phyloP scores from a whole-genome alignment of 1,139 yeast species.

The Debaryomyces fabryi region DNA sequence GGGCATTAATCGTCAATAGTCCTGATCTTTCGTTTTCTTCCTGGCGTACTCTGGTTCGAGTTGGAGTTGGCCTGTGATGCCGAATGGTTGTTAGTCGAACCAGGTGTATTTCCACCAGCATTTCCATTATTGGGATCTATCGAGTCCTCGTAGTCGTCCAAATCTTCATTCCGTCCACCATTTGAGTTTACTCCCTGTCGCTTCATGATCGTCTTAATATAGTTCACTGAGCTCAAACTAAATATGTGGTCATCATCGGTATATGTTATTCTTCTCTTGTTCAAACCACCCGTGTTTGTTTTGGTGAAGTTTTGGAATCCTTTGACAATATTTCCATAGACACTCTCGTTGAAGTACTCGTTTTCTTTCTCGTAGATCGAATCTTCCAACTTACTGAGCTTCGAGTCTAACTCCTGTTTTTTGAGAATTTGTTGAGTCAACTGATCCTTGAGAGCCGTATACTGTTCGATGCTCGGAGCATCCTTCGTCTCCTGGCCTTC shows the following conservation, averaged over 20 bases:
- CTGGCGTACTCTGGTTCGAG: slow-evolving; percentile 29
- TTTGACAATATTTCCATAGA: slow-evolving; percentile 79
- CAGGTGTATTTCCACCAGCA: slow-evolving; percentile 7
- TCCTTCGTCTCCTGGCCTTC: slow-evolving; percentile 3
- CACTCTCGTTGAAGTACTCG: slow-evolving; percentile 68
- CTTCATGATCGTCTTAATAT: slow-evolving; percentile 61
- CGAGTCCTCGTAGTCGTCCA: slow-evolving; percentile 50
- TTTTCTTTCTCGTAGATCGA: slow-evolving; percentile 82
- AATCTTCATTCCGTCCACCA: slow-evolving; percentile 33
- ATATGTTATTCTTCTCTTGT: slow-evolving; percentile 58
- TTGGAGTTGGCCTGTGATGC: slow-evolving; percentile 11
- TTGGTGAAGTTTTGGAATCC: slow-evolving; percentile 87
- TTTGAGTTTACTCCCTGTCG: slow-evolving; percentile 25
- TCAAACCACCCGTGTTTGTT: slow-evolving; percentile 36
- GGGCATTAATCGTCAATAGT: slow-evolving; percentile 29
- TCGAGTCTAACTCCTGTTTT: slow-evolving; percentile 66
- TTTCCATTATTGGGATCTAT: slow-evolving; percentile 33
- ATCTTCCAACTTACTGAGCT: slow-evolving; percentile 69
- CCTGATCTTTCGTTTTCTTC: slow-evolving; percentile 40
- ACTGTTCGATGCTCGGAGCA: slow-evolving; percentile 43
- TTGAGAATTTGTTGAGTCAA: slow-evolving; percentile 65
- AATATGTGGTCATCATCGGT: slow-evolving; percentile 85
- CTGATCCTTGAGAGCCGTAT: slow-evolving; percentile 67
- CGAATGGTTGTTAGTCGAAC: slow-evolving; percentile 5
- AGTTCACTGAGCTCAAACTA: slow-evolving; percentile 76